A percentile compares a stretch with the other conserved stretches of the same genome.
These are phyloP conservation scores for Discostella pseudostelligera DNA, from an alignment of 108 stramenopile species.

Conservation along the genomic window DNA sequence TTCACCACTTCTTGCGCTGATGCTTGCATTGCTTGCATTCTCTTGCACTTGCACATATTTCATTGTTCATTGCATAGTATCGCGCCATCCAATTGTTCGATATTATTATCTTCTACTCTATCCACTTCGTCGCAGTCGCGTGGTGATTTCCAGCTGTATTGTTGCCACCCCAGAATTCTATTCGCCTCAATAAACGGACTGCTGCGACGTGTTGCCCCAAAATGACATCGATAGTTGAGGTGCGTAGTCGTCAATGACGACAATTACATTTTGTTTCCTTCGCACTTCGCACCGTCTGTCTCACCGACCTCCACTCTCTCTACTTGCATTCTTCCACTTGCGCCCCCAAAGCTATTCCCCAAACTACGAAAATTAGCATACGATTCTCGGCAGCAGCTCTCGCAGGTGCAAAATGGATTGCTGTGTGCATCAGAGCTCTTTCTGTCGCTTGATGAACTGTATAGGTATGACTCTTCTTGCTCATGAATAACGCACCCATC, in stretches of 20 bases:
- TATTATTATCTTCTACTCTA: no score
- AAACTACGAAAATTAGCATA: conserved; percentile 85
- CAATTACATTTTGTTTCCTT: background rate
- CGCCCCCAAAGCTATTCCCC: conserved; percentile 63
- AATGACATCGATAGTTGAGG: conserved; percentile 53
- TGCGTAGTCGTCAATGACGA: conserved; percentile 11
- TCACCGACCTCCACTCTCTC: background rate
- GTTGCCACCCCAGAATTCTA: background rate
- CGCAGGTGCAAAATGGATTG: conserved; percentile 78
- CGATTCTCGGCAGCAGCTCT: conserved; percentile 81
- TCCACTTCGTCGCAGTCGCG: no score
- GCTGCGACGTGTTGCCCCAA: background rate
- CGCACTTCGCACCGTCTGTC: background rate
- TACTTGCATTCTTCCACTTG: background rate
- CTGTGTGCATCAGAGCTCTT: conserved; percentile 71
- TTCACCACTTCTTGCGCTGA: no score
- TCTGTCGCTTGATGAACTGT: conserved; percentile 73
- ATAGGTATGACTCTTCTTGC: conserved; percentile 21
- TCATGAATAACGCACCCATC: background rate
- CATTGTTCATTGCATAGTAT: no score
- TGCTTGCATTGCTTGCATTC: no score
- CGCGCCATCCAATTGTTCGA: no score
- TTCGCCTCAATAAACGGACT: background rate
- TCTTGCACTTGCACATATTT: no score
- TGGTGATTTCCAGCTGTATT: background rate